Percentiles rank a stretch among this genome's conserved stretches.
phyloP scores from a whole-genome alignment of 2,329 filamentous ascomycete species.

The Elsinoe perseae region DNA sequence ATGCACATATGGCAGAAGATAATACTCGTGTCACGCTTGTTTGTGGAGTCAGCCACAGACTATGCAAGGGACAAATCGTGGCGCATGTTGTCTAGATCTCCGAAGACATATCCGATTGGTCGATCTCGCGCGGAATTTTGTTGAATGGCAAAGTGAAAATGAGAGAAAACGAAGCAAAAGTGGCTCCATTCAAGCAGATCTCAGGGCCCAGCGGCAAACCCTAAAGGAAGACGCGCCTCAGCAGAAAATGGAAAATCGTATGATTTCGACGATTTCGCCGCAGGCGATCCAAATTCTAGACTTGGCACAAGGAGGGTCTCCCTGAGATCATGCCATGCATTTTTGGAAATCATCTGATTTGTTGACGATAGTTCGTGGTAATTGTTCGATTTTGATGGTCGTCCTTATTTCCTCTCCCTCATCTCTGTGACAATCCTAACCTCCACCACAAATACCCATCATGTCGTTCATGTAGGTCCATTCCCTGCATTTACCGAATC shows the following conservation, averaged over 20 bases:
- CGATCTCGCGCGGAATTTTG: neutral
- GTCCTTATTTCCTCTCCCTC: neutral
- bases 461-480: constrained; percentile 22
- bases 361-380: neutral
- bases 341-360: neutral
- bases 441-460: constrained; percentile 1
- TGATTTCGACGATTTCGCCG: constrained; percentile 11
- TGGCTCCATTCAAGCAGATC: neutral
- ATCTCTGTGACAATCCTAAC: too few species aligned
- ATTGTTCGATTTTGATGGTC: neutral
- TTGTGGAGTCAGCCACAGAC: too few species aligned
- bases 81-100: neutral
- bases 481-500: too few species aligned
- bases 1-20: too few species aligned
- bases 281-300: neutral
- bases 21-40: too few species aligned
- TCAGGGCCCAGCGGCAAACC: neutral
- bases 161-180: too few species aligned
- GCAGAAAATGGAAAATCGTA: constrained; percentile 16
- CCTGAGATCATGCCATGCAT: constrained; percentile 2
- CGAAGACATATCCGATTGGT: neutral
- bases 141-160: neutral
- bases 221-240: neutral
- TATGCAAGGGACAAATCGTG: neutral
- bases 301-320: constrained; percentile 4